Evolutionary conservation across 768 basidiomycete species (phyloP).

Genomic region (Calocybe cyanea): DNA sequence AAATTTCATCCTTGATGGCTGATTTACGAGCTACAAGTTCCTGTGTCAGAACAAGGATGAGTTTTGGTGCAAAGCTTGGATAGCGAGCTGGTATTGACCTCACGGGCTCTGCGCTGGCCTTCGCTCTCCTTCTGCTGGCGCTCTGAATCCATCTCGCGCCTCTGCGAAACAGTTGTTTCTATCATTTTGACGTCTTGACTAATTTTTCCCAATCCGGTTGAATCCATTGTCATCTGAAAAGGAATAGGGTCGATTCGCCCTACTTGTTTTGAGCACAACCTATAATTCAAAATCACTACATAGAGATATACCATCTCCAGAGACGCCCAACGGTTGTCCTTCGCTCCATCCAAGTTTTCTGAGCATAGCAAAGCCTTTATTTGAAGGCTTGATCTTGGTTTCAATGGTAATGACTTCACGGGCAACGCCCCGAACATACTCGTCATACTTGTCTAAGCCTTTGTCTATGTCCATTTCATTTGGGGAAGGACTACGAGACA

Average conservation of each 20-base stretch:
- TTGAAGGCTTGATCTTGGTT: constrained; percentile 72
- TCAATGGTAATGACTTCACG: constrained; percentile 77
- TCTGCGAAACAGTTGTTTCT: constrained; percentile 79
- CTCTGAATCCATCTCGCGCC: constrained; percentile 78
- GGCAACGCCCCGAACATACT: constrained; percentile 46
- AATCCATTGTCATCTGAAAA: constrained; percentile 73
- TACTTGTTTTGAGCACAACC: constrained; percentile 21
- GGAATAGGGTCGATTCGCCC: constrained; percentile 83
- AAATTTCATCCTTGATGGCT: constrained; percentile 67
- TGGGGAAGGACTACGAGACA: constrained; percentile 79
- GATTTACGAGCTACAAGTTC: constrained; percentile 59
- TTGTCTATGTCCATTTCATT: constrained; percentile 51
- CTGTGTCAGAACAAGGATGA: constrained; percentile 31
- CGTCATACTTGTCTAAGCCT: constrained; percentile 51
- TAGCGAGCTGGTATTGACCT: constrained; percentile 39
- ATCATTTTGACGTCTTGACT: constrained; percentile 81
- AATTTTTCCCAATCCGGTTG: constrained; percentile 75
- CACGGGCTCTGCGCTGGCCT: constrained; percentile 68
- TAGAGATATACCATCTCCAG: constrained; percentile 60
- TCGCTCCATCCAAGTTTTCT: constrained; percentile 82
- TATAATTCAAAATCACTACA: neutral
- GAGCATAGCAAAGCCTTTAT: constrained; percentile 79
- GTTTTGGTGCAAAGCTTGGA: neutral
- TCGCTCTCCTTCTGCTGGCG: constrained; percentile 77
- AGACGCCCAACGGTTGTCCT: constrained; percentile 72